phyloP scores from a whole-genome alignment of 1,284 basidiomycete genomes.

The Moesziomyces parantarcticus region DNA sequence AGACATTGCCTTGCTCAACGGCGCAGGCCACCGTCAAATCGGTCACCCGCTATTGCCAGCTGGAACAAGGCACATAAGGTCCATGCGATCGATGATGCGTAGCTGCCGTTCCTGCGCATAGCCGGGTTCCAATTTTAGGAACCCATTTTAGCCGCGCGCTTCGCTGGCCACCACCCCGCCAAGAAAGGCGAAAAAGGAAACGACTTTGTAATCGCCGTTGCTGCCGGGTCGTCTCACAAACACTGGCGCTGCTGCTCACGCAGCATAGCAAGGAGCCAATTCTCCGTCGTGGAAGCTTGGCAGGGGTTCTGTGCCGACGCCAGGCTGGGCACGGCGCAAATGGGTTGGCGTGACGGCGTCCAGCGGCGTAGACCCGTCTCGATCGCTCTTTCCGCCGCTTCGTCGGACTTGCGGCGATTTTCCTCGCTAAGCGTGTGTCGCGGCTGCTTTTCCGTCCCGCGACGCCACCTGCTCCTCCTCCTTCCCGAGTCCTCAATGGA shows the following conservation, averaged over 20 bases:
- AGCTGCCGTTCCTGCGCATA: constrained; percentile 2
- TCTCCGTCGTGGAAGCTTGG: no score
- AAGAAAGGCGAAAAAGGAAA: neutral
- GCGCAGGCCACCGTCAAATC: no score
- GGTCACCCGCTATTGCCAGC: neutral
- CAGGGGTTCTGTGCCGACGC: no score
- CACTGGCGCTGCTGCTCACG: no score
- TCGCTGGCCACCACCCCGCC: no score
- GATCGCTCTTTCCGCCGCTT: neutral
- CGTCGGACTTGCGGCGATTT: constrained; percentile 31
- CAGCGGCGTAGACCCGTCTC: neutral
- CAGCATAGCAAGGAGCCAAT: no score
- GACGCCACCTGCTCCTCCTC: no score
- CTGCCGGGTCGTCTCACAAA: no score
- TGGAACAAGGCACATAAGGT: neutral
- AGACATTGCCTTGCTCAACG: no score
- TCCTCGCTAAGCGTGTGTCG: neutral
- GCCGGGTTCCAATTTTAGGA: constrained; percentile 3
- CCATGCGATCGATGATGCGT: constrained; percentile 9
- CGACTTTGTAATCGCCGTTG: neutral
- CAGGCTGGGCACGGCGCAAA: no score
- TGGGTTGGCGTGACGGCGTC: no score
- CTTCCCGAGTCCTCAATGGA: no score
- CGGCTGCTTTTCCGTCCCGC: neutral
- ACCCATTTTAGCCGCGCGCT: neutral